Conservation (phyloP, 176 grass and related monocot species). For the Metroxylon sagu region DNA sequence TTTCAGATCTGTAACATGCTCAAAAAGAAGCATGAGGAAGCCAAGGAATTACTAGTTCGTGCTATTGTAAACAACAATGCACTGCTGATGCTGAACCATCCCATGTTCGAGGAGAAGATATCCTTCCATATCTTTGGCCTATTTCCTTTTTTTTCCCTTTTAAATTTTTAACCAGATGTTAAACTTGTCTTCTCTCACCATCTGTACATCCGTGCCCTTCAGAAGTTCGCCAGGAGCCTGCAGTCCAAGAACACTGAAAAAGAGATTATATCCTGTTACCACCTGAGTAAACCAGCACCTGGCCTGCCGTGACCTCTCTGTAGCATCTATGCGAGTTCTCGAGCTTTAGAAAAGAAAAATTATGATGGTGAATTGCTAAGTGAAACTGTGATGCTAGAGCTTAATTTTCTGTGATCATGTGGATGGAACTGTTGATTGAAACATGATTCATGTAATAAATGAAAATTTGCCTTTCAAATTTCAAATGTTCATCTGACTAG, state of each 20-base stretch:
- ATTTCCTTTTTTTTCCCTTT: constrained; percentile 9
- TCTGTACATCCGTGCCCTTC: constrained; percentile 58
- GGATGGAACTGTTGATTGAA: too few relatives aligned
- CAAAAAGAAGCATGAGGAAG: constrained; percentile 79
- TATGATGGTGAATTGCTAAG: too few relatives aligned
- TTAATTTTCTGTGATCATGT: too few relatives aligned
- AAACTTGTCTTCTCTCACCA: constrained; percentile 44
- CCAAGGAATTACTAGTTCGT: constrained; percentile 78
- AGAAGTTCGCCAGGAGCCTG: constrained; percentile 52
- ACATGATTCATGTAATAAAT: too few relatives aligned
- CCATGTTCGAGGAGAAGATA: constrained; percentile 89
- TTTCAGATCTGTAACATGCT: constrained; percentile 76
- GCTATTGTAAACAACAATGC: constrained; percentile 77
- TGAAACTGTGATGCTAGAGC: too few relatives aligned
- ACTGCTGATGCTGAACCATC: constrained; percentile 88
- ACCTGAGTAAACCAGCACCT: constrained; percentile 33
- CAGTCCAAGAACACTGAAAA: constrained; percentile 39
- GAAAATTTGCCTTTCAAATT: too few relatives aligned
- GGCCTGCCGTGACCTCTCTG: constrained; percentile 30
- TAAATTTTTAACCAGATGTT: constrained; percentile 3
- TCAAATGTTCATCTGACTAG: too few relatives aligned
- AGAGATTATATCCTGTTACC: neutral
- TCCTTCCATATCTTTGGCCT: constrained; percentile 28
- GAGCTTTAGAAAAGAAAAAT: too few relatives aligned
- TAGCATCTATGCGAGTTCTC: too few relatives aligned